phyloP scores from a whole-genome alignment of 225 moss, liverwort and hornwort species.

The Physcomitrium patens region DNA sequence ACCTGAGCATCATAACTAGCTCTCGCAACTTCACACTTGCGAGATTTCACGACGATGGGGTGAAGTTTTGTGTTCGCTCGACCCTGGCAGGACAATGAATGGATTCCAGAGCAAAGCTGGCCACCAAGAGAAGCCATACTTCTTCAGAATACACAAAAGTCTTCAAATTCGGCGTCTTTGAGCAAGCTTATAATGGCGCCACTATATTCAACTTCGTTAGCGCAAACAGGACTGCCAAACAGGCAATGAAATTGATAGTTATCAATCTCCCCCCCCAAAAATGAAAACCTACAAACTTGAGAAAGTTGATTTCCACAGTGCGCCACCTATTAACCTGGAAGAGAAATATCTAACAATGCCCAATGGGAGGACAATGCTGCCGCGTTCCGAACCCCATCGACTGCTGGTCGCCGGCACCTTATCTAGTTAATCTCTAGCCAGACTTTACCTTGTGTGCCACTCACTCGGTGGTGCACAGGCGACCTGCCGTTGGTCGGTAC shows the following conservation, averaged over 20 bases:
- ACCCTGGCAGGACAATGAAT: neutral
- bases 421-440: neutral
- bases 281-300: neutral
- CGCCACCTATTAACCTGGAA: neutral
- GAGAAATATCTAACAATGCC: conserved; percentile 1
- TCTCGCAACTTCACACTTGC: conserved; percentile 1
- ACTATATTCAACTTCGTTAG: neutral
- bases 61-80: neutral
- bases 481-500: conserved; percentile 6
- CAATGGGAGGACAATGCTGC: neutral
- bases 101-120: conserved; percentile 15
- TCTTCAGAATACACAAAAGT: too few relatives aligned
- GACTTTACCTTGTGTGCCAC: neutral
- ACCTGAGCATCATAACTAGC: conserved; percentile 17
- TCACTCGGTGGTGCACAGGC: neutral
- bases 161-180: too few relatives aligned
- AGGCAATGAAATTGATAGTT: neutral
- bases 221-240: neutral
- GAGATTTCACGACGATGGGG: neutral
- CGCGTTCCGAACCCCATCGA: neutral
- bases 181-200: neutral
- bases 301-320: conserved; percentile 4
- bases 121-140: conserved; percentile 44
- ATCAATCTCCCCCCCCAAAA: neutral
- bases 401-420: neutral